Evolutionary conservation across 345 rosid genomes (phyloP).

Genomic region (Brassica nigra): DNA sequence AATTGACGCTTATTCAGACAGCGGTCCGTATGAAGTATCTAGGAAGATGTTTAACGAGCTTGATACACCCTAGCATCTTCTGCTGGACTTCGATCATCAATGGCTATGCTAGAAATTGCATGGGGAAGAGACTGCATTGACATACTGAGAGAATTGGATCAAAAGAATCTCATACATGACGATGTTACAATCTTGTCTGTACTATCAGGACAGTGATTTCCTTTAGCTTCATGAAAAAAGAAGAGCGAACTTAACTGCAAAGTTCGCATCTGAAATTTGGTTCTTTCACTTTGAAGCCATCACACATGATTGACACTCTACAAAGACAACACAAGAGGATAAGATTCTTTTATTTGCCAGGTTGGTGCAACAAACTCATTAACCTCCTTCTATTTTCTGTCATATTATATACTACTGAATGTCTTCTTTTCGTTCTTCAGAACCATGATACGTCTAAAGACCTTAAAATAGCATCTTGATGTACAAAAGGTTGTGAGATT

Average conservation of each 20-base stretch:
- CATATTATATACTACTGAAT: background rate
- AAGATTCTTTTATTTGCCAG: conserved; percentile 21
- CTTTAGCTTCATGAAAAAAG: conserved; percentile 47
- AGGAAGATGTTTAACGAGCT: conserved; percentile 49
- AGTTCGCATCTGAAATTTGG: conserved; percentile 3
- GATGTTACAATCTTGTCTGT: conserved; percentile 44
- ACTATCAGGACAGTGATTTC: conserved; percentile 22
- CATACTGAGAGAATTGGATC: conserved; percentile 58
- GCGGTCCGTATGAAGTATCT: conserved; percentile 58
- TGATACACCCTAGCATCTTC: conserved; percentile 60
- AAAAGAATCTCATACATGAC: conserved; percentile 60
- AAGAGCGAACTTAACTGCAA: conserved; percentile 1
- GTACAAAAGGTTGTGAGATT: background rate
- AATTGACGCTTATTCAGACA: conserved; percentile 68
- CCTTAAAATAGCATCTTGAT: conserved; percentile 27
- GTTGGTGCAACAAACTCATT: conserved; percentile 49
- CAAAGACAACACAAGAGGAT: conserved; percentile 32
- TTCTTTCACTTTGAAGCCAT: conserved; percentile 53
- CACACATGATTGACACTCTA: conserved; percentile 38
- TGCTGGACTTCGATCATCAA: conserved; percentile 71
- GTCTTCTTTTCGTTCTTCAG: background rate
- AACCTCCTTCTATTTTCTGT: conserved; percentile 26
- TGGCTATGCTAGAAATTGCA: conserved; percentile 62
- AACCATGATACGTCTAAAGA: conserved; percentile 7
- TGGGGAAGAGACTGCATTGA: conserved; percentile 63